phyloP scores from a whole-genome alignment of 495 filamentous ascomycete genomes.

The Neohortaea acidophila region DNA sequence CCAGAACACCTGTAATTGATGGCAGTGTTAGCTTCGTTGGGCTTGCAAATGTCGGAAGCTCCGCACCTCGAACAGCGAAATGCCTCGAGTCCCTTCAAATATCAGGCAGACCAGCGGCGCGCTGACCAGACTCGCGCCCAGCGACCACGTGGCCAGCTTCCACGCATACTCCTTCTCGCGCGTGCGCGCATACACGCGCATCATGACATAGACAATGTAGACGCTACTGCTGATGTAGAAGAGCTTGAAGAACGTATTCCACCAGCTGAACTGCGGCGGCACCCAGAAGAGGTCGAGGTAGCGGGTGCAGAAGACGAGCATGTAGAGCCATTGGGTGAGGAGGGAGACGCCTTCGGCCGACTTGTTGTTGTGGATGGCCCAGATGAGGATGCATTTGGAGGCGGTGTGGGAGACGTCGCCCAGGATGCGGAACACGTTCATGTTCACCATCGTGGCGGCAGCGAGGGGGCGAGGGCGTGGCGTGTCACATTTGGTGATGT shows the following conservation, averaged over 20 bases:
- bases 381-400: slow-evolving; percentile 80
- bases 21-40: not conserved
- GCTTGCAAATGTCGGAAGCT: not conserved
- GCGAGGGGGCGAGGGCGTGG: too few species aligned
- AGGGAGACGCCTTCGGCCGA: slow-evolving; percentile 93
- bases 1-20: slow-evolving; percentile 49
- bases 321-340: slow-evolving; percentile 82
- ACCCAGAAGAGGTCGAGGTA: slow-evolving; percentile 67
- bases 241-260: slow-evolving; percentile 67
- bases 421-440: slow-evolving; percentile 52
- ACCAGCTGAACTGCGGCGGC: slow-evolving; percentile 32
- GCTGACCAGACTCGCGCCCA: slow-evolving; percentile 41
- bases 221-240: slow-evolving; percentile 76
- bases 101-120: slow-evolving; percentile 54
- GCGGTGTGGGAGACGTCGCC: slow-evolving; percentile 70
- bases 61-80: slow-evolving; percentile 41
- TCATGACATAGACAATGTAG: slow-evolving; percentile 80
- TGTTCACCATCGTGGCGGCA: too few species aligned
- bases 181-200: slow-evolving; percentile 70
- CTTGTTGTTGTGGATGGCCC: slow-evolving; percentile 73
- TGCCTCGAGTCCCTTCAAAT: slow-evolving; percentile 30
- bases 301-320: slow-evolving; percentile 66
- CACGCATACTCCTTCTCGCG: slow-evolving; percentile 81
- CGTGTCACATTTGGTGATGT: too few species aligned
- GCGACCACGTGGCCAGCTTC: slow-evolving; percentile 57